Evolutionary conservation across 2,329 filamentous ascomycete species (phyloP).

Genomic region (Nothophaeocryptopus gaeumannii): DNA sequence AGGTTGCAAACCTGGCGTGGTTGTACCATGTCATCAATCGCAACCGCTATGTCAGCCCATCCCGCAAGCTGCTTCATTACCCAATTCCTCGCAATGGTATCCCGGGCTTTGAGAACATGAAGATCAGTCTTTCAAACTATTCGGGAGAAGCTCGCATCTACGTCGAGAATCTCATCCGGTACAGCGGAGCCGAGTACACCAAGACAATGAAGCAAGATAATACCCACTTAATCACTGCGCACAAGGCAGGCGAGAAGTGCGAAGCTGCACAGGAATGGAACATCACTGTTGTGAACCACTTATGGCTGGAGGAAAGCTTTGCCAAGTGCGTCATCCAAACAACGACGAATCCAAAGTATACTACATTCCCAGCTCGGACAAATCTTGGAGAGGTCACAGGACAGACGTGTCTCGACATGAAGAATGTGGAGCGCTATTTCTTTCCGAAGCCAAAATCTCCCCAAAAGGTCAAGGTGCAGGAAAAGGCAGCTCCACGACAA

Average conservation of each 20-base stretch:
- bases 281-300: slow-evolving; percentile 83
- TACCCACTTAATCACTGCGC: slow-evolving; percentile 90
- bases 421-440: slow-evolving; percentile 68
- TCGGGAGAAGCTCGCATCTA: slow-evolving; percentile 91
- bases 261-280: slow-evolving; percentile 90
- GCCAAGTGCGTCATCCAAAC: slow-evolving; percentile 77
- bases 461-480: slow-evolving; percentile 24
- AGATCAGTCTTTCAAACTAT: slow-evolving; percentile 93
- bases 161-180: slow-evolving; percentile 83
- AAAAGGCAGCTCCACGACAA: slow-evolving; percentile 22
- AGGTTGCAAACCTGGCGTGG: slow-evolving; percentile 91
- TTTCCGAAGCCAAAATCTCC: slow-evolving; percentile 40
- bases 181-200: slow-evolving; percentile 82
- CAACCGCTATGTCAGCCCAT: slow-evolving; percentile 83
- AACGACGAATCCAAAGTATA: slow-evolving; percentile 72
- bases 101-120: slow-evolving; percentile 70
- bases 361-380: slow-evolving; percentile 80
- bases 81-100: slow-evolving; percentile 75
- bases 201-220: slow-evolving; percentile 95
- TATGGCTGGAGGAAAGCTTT: slow-evolving; percentile 98
- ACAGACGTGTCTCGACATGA: slow-evolving; percentile 76
- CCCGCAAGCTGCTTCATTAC: slow-evolving; percentile 82
- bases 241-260: slow-evolving; percentile 87
- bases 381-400: slow-evolving; percentile 93
- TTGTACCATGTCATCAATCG: slow-evolving; percentile 86